Percentiles rank a stretch among this genome's conserved stretches.
Conservation (phyloP, 1,284 basidiomycete genomes). For the Cryptococcus sp. region DNA sequence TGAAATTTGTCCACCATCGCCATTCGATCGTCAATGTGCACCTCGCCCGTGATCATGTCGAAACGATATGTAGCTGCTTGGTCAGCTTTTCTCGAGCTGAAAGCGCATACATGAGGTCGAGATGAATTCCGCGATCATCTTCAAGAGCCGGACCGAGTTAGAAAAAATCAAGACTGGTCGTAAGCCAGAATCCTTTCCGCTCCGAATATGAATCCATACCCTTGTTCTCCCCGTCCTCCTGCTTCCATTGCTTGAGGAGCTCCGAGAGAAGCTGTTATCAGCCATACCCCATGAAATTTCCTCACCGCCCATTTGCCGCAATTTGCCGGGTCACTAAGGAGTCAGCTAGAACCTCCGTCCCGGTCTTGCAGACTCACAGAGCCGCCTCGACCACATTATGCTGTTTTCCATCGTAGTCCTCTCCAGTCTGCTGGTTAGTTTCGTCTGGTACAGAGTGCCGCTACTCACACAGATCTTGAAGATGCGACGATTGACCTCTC, state of each 20-base stretch:
- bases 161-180: slow-evolving; percentile 48
- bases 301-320: slow-evolving; percentile 52
- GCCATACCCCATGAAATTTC: background rate
- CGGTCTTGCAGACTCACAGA: slow-evolving; percentile 17
- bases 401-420: slow-evolving; percentile 19
- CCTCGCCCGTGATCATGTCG: slow-evolving; percentile 47
- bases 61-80: slow-evolving; percentile 35
- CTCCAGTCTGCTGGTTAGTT: slow-evolving; percentile 17
- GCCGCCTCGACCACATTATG: slow-evolving; percentile 27
- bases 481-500: slow-evolving; percentile 26
- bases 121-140: slow-evolving; percentile 48
- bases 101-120: slow-evolving; percentile 28
- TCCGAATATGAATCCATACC: too few species aligned
- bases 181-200: too few species aligned
- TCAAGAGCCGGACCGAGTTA: slow-evolving; percentile 48
- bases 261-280: slow-evolving; percentile 42
- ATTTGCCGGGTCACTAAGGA: slow-evolving; percentile 32
- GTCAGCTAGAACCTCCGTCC: background rate
- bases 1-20: slow-evolving; percentile 50
- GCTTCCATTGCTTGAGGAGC: slow-evolving; percentile 47
- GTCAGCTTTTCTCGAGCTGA: slow-evolving; percentile 13
- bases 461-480: slow-evolving; percentile 38
- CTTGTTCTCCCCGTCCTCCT: slow-evolving; percentile 42
- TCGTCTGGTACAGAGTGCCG: background rate
- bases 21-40: slow-evolving; percentile 42